Evolutionary conservation across 1,284 basidiomycete genomes (phyloP), one percentile per base, ranked within the genome.

Genomic region (Hemileia vastatrix): DNA sequence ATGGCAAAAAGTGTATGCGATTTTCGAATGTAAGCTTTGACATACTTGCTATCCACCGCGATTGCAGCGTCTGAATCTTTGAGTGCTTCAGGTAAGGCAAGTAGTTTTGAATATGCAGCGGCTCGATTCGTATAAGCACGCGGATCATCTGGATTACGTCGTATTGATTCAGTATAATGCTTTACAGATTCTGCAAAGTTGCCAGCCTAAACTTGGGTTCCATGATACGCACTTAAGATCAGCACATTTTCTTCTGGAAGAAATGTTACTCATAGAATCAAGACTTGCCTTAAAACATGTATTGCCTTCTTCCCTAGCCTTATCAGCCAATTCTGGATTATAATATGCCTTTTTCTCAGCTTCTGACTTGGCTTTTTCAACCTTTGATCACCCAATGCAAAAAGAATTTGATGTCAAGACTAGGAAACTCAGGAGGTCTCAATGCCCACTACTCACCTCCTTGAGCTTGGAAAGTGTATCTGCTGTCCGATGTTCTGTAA

Each of bases 1-100:
- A 98, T 97, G 49, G 84, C 82, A 73, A 84, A 85, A 47, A 94
- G 79, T 54, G 97, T 86, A 71, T 85, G 85, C 32, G 87, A 83
- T 79, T 97, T 97, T 71, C 95, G 89, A 71, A 98, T 88, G 79
- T 97, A 88, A 11, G 89, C 95, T 79, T 95, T 98, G 78, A 94
- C 86, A 72, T 94, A 94, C 53, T 81, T 82, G 40, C 88, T 84
- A 77, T 98, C 94, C 52, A 89, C 83, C 77, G 86, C 86, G 80
- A 98, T 94, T 19, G 95, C 93, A 76, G 88, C 84, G 61, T 99
- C 85, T 27, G 86, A 86, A 73, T 99, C 95, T 78, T 97, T 97
- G 72, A 98, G 82, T 1, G 94, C 95, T 77, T 99, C 95, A 8
- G 93, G 89, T 19, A 97, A 78, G 1, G 95, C 95, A 43, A 83